Percentiles rank a stretch among this genome's conserved stretches.
Evolutionary conservation across 768 basidiomycete genomes (phyloP).

Genomic region (Amylocystis lapponica): DNA sequence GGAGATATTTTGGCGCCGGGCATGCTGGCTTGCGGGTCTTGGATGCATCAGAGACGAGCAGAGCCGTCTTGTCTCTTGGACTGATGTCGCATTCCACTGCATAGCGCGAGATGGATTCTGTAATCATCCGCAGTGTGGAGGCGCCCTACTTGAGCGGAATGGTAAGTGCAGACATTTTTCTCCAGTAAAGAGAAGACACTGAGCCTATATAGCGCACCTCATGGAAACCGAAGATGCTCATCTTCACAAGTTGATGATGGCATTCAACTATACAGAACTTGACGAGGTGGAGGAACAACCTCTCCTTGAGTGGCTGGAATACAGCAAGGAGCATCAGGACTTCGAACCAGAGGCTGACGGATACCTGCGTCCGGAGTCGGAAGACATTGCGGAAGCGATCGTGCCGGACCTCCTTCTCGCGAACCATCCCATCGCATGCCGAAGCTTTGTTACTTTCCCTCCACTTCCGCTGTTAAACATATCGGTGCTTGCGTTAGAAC

Average conservation of each 20-base stretch:
- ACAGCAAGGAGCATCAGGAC: background rate
- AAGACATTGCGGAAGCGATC: background rate
- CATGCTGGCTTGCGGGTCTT: slow-evolving; percentile 5
- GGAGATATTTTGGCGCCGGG: slow-evolving; percentile 12
- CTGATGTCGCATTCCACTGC: slow-evolving; percentile 13
- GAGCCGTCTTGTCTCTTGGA: slow-evolving; percentile 6
- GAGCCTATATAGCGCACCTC: background rate
- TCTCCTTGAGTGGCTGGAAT: slow-evolving; percentile 4
- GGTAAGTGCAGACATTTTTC: slow-evolving; percentile 5
- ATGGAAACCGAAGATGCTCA: background rate
- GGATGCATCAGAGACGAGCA: slow-evolving; percentile 7
- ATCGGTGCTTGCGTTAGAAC: too few relatives aligned
- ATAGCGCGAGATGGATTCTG: slow-evolving; percentile 15
- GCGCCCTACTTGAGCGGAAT: slow-evolving; percentile 10
- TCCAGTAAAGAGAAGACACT: too few relatives aligned
- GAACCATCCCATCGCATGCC: slow-evolving; percentile 6
- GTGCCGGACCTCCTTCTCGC: background rate
- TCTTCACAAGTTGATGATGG: background rate
- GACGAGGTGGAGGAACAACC: slow-evolving; percentile 1
- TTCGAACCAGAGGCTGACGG: background rate
- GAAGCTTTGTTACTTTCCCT: slow-evolving; percentile 11
- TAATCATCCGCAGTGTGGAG: slow-evolving; percentile 13
- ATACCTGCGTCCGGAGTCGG: slow-evolving; percentile 3
- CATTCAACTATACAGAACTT: background rate
- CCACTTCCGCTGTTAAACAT: too few relatives aligned